Evolutionary conservation across 345 rosid genomes (phyloP).

Genomic region (Jatropha curcas): DNA sequence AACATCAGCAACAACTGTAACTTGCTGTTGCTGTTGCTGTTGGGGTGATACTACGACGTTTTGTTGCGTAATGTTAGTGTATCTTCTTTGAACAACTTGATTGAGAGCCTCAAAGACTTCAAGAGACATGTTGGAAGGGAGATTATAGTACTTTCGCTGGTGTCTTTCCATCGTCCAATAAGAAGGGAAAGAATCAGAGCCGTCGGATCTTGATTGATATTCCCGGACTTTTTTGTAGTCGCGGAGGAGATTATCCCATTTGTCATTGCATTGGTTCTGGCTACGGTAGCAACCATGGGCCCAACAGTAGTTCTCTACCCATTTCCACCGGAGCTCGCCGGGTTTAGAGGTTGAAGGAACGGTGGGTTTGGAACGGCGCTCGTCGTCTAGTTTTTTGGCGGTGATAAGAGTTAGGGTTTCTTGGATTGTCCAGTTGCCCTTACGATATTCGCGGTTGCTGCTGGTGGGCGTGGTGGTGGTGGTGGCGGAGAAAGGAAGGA

Average conservation of each 20-base stretch:
- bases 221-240: constrained; percentile 40
- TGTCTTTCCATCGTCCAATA: constrained; percentile 39
- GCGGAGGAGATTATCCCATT: constrained; percentile 48
- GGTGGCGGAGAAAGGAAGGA: neutral
- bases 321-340: constrained; percentile 38
- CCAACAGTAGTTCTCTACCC: constrained; percentile 48
- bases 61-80: neutral
- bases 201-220: constrained; percentile 21
- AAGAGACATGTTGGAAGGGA: constrained; percentile 36
- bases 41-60: neutral
- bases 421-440: constrained; percentile 42
- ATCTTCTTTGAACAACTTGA: constrained; percentile 34
- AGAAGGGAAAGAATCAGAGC: constrained; percentile 17
- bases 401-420: constrained; percentile 37
- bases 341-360: constrained; percentile 13
- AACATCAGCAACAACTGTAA: neutral
- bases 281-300: constrained; percentile 35
- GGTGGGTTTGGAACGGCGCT: constrained; percentile 30
- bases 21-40: neutral
- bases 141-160: constrained; percentile 35
- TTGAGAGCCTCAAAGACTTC: constrained; percentile 36
- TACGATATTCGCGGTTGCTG: constrained; percentile 32
- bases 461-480: neutral
- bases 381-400: constrained; percentile 41
- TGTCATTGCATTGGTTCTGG: constrained; percentile 51